Evolutionary conservation across 257 asterid species (phyloP).

Genomic region (Thymus quinquecostatus): DNA sequence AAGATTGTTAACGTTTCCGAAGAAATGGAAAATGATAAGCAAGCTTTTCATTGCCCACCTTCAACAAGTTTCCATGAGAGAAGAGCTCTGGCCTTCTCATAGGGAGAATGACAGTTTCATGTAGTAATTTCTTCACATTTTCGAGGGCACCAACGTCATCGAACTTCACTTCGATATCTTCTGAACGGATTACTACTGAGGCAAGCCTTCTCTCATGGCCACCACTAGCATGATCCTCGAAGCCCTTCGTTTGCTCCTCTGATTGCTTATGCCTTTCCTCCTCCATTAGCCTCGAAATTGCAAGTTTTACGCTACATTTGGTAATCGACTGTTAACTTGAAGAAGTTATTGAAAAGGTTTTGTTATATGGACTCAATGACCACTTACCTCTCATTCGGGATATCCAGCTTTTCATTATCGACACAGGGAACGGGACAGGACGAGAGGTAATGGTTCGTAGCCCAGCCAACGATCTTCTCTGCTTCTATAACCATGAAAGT

Average conservation of each 20-base stretch:
- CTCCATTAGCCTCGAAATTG: constrained; percentile 67
- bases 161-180: constrained; percentile 71
- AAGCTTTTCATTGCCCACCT: constrained; percentile 39
- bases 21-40: not conserved
- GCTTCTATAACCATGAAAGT: constrained; percentile 43
- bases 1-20: constrained; percentile 1
- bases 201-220: constrained; percentile 27
- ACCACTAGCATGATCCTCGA: constrained; percentile 50
- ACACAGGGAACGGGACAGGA: constrained; percentile 52
- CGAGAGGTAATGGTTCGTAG: constrained; percentile 65
- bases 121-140: constrained; percentile 58
- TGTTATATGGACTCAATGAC: not conserved
- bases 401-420: constrained; percentile 50
- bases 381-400: constrained; percentile 62
- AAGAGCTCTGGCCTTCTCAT: constrained; percentile 66
- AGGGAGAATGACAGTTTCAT: constrained; percentile 77
- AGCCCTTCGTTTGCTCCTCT: too few species aligned
- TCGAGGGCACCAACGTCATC: constrained; percentile 79
- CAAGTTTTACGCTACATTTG: constrained; percentile 55
- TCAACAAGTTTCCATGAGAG: constrained; percentile 64
- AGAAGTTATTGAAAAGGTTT: not conserved
- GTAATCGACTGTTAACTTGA: not conserved
- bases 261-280: constrained; percentile 28
- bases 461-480: constrained; percentile 70
- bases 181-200: constrained; percentile 59